These are phyloP conservation scores for Annona cherimola DNA, from an alignment of 164 flowering plant genomes.

Conservation along the genomic window DNA sequence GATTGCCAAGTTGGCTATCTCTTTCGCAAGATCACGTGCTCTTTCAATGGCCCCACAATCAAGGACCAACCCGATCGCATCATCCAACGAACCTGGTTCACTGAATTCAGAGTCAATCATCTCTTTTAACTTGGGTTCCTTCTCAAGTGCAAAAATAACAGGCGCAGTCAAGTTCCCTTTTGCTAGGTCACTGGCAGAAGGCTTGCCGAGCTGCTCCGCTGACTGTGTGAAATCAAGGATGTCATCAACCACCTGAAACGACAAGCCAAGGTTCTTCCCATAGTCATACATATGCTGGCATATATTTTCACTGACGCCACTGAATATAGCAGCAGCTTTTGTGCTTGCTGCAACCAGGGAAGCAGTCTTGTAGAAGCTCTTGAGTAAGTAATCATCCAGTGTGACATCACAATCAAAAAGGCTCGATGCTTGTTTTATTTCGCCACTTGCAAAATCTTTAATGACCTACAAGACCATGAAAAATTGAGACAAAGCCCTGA, in stretches of 20 bases:
- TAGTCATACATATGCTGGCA: conserved; percentile 71
- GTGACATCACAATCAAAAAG: conserved; percentile 75
- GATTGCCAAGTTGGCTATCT: conserved; percentile 72
- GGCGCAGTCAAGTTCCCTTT: conserved; percentile 97
- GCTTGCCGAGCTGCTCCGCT: conserved; percentile 90
- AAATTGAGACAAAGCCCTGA: not conserved
- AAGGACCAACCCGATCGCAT: conserved; percentile 58
- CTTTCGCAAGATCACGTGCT: conserved; percentile 65
- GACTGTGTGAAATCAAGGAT: conserved; percentile 93
- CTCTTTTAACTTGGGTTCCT: conserved; percentile 65
- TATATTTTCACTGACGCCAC: conserved; percentile 44
- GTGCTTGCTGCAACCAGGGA: conserved; percentile 90
- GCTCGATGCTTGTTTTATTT: conserved; percentile 95
- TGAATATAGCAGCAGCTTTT: conserved; percentile 86
- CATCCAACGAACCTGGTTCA: conserved; percentile 70
- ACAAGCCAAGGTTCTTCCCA: conserved; percentile 84
- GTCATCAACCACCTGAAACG: conserved; percentile 95
- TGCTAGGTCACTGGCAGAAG: conserved; percentile 77
- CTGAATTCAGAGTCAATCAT: conserved; percentile 83
- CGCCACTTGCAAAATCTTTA: conserved; percentile 98
- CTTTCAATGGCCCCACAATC: conserved; percentile 68
- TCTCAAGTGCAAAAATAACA: conserved; percentile 79
- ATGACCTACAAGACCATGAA: conserved; percentile 53
- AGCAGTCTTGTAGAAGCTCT: conserved; percentile 94
- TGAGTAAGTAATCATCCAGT: conserved; percentile 76